Conservation (phyloP, 1,139 yeast species). For the Pneumocystis jirovecii region DNA sequence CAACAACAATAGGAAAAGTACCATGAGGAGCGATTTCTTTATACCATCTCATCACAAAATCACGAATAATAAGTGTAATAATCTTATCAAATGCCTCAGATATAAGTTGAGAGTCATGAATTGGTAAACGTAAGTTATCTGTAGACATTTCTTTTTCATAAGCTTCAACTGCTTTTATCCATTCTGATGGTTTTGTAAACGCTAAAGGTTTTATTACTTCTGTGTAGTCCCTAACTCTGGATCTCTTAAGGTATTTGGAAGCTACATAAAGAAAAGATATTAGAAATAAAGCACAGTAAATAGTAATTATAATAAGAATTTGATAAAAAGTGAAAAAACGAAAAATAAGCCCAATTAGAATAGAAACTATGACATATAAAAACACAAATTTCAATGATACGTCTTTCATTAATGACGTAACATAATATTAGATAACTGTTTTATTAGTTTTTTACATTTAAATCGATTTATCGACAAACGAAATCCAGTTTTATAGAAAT, state of each 20-base stretch:
- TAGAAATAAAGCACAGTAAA: not conserved
- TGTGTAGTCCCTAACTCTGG: not conserved
- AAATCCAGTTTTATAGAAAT: not conserved
- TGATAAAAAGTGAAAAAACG: not conserved
- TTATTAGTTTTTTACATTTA: not conserved
- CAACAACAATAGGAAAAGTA: slow-evolving; percentile 42
- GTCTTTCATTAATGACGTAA: not conserved
- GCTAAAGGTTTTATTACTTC: not conserved
- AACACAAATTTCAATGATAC: not conserved
- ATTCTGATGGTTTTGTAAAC: not conserved
- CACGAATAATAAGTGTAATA: slow-evolving; percentile 38
- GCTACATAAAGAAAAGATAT: not conserved
- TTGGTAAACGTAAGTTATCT: not conserved
- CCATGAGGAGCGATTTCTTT: slow-evolving; percentile 32
- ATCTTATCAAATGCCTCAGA: slow-evolving; percentile 31
- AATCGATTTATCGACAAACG: not conserved
- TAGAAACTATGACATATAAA: not conserved
- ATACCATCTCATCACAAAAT: slow-evolving; percentile 58
- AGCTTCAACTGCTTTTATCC: not conserved
- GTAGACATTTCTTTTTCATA: not conserved
- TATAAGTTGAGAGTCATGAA: slow-evolving; percentile 3
- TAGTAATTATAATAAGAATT: not conserved
- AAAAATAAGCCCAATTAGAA: not conserved
- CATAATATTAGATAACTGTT: not conserved
- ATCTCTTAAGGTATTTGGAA: not conserved